Base-by-base conservation (phyloP, 1,284 basidiomycete species). In the Ustilago xerochloae region DNA sequence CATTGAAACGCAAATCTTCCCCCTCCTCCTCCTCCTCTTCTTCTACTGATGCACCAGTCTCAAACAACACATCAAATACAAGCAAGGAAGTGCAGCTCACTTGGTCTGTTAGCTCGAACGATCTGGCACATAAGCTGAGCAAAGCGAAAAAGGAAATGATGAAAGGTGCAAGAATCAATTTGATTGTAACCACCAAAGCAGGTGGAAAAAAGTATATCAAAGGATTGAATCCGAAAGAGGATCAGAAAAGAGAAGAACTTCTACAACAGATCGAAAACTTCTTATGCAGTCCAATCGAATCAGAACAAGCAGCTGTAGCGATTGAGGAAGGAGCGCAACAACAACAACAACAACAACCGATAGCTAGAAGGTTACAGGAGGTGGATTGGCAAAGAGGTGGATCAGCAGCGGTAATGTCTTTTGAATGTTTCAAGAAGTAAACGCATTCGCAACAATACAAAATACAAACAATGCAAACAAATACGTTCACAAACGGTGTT, bases 1-100 rank as follows among this genome's bases (percentile, higher is more conserved):
- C 68, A 3, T 30, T 51, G 29, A 80, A 78, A 51, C 59, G 57
- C 41, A 61, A 62, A 43, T 46, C 36, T 15, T 18, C 43, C 28
- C 8, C 36, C 3, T 24, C 48, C n/a, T 28, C 54, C 20, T 12
- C 46, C 7, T 16, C 55, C 7, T 20, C 54, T 8, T 3, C 46
- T 12, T n/a, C 51, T 10, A 0, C 32, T 6, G 1, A 20, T 13
- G n/a, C 56, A 2, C 20, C 18, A 12, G 41, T 18, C 2, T 38
- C 32, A 26, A 18, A 26, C 39, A 28, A 39, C 20, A 26, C 50
- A 28, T 26, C 28, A 9, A 18, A 41, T 2, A 47, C 54, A 15
- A 53, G 53, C 56, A 82, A 82, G 30, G 75, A 78, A 28, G 51
- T 82, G 5, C 73, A 76, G 32, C 51, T 82, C 13, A 75, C 78